phyloP scores from a whole-genome alignment of 805 yeast genomes.

The Candida takata region DNA sequence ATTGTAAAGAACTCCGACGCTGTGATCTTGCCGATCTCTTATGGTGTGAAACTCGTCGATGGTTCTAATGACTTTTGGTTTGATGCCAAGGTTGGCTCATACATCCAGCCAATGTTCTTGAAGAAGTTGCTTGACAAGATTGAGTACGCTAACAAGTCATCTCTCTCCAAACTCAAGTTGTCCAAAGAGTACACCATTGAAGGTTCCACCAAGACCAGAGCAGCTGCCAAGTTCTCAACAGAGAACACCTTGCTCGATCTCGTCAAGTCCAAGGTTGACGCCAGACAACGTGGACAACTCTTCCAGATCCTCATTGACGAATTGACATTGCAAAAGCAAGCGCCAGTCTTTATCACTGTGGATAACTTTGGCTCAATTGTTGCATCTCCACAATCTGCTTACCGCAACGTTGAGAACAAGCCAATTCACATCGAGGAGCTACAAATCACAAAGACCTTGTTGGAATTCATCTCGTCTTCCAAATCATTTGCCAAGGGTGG shows the following conservation, averaged over 20 bases:
- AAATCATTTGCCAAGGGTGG: constrained; percentile 52
- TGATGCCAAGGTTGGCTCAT: constrained; percentile 40
- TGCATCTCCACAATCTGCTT: constrained; percentile 47
- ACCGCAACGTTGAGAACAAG: constrained; percentile 49
- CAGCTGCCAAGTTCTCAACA: constrained; percentile 22
- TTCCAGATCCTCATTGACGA: constrained; percentile 51
- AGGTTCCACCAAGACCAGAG: constrained; percentile 27
- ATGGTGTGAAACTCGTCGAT: constrained; percentile 53
- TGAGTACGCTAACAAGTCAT: constrained; percentile 35
- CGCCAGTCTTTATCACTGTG: constrained; percentile 61
- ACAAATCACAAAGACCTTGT: constrained; percentile 53
- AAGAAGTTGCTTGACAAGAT: constrained; percentile 52
- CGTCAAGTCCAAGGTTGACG: constrained; percentile 28
- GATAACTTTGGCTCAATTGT: constrained; percentile 68
- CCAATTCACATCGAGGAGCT: constrained; percentile 54
- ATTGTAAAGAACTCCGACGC: constrained; percentile 34
- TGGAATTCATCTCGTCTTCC: constrained; percentile 49
- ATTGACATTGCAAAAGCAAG: constrained; percentile 39
- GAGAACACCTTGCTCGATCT: constrained; percentile 39
- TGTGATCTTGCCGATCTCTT: constrained; percentile 56
- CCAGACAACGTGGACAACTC: constrained; percentile 36
- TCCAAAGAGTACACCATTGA: constrained; percentile 29
- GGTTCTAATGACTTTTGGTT: constrained; percentile 66
- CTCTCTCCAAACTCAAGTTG: constrained; percentile 30
- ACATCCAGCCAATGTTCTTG: constrained; percentile 75